phyloP scores from a whole-genome alignment of 805 yeast genomes.

The Candida corydali region DNA sequence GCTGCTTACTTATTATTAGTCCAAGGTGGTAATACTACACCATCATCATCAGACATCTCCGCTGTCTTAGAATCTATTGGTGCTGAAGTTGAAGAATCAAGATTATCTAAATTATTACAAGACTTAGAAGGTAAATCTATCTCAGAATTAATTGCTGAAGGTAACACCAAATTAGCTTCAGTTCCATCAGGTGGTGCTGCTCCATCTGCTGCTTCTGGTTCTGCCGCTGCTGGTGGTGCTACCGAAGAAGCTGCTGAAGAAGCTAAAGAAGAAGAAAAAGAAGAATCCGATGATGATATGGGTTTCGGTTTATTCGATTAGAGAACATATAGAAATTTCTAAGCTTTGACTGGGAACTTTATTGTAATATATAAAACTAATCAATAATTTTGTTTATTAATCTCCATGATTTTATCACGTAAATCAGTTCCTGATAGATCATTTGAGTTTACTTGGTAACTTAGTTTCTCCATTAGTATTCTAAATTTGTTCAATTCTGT shows the following conservation, averaged over 20 bases:
- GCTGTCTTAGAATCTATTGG: slow-evolving; percentile 90
- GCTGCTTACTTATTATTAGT: slow-evolving; percentile 98
- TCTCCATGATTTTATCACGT: not conserved
- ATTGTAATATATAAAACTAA: slow-evolving; percentile 4
- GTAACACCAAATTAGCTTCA: slow-evolving; percentile 93
- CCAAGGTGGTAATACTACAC: slow-evolving; percentile 94
- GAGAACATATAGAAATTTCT: slow-evolving; percentile 1
- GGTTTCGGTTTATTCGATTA: slow-evolving; percentile 99
- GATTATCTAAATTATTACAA: slow-evolving; percentile 72
- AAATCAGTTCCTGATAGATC: slow-evolving; percentile 3
- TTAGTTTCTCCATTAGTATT: slow-evolving; percentile 12
- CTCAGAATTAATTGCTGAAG: slow-evolving; percentile 88
- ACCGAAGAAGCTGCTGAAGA: slow-evolving; percentile 70
- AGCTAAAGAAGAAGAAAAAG: slow-evolving; percentile 57
- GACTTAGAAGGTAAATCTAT: slow-evolving; percentile 93
- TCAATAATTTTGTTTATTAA: slow-evolving; percentile 1
- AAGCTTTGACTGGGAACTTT: not conserved
- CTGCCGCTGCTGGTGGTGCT: slow-evolving; percentile 67
- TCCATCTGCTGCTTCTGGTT: slow-evolving; percentile 67
- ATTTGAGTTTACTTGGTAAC: slow-evolving; percentile 8
- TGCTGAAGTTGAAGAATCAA: slow-evolving; percentile 89
- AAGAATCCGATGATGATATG: slow-evolving; percentile 70
- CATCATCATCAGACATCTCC: slow-evolving; percentile 90
- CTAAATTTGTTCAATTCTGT: slow-evolving; percentile 8
- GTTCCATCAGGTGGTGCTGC: slow-evolving; percentile 99